These are phyloP conservation scores for Alnus glutinosa DNA, from an alignment of 306 rosid species.

Conservation along the genomic window DNA sequence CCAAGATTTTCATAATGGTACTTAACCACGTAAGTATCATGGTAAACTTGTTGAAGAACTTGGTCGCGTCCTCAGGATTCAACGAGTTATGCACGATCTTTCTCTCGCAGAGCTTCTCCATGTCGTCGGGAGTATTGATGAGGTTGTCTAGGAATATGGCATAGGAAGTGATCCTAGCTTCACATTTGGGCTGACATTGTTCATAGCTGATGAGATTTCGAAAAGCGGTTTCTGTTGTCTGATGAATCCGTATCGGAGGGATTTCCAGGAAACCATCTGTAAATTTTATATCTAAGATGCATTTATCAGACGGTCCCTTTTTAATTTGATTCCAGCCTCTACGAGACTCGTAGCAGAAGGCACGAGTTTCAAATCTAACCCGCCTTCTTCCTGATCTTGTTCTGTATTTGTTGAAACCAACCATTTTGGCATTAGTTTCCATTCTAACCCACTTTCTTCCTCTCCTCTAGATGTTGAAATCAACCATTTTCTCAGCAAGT, in stretches of 20 bases:
- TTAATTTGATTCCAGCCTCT: conserved; percentile 7
- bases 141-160: conserved; percentile 26
- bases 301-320: background rate
- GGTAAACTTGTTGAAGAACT: conserved; percentile 1
- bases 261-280: background rate
- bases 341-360: background rate
- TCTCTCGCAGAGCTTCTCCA: conserved; percentile 4
- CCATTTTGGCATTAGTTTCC: too few relatives aligned
- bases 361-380: background rate
- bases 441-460: background rate
- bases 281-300: conserved; percentile 12
- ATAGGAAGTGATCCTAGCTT: conserved; percentile 18
- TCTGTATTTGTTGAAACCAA: too few relatives aligned
- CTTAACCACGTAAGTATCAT: background rate
- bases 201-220: conserved; percentile 19
- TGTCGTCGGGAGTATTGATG: conserved; percentile 1
- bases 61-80: conserved; percentile 5
- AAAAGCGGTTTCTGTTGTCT: conserved; percentile 20
- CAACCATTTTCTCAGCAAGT: conserved; percentile 9
- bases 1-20: background rate
- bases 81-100: background rate
- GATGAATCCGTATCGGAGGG: conserved; percentile 16
- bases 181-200: conserved; percentile 15
- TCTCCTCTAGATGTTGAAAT: background rate
- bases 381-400: too few relatives aligned